Evolutionary conservation across 805 yeast genomes (phyloP).

Genomic region (Maudiozyma pseudohumilis): DNA sequence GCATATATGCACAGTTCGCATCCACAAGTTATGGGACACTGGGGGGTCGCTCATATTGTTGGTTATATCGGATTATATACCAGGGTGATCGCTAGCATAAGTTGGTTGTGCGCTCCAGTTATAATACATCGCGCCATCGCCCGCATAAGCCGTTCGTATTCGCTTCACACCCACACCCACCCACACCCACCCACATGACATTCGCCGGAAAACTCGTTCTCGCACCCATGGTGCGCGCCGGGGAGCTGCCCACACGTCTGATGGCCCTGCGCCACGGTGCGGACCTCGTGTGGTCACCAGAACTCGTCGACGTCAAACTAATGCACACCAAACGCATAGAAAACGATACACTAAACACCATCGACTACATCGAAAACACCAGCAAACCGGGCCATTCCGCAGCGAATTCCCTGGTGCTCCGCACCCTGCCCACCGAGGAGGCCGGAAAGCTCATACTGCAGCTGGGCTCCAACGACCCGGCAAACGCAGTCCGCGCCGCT

Average conservation of each 20-base stretch:
- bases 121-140: too few species aligned
- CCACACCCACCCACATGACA: not conserved
- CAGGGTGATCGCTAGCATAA: too few species aligned
- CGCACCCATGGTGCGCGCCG: slow-evolving; percentile 96
- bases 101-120: too few species aligned
- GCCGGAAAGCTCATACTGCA: slow-evolving; percentile 70
- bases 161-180: too few species aligned
- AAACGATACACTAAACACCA: slow-evolving; percentile 47
- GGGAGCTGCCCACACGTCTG: slow-evolving; percentile 85
- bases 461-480: slow-evolving; percentile 79
- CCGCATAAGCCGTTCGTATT: too few species aligned
- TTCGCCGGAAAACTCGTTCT: slow-evolving; percentile 61
- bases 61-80: too few species aligned
- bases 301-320: slow-evolving; percentile 79
- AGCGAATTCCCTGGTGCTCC: slow-evolving; percentile 42
- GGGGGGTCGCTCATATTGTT: too few species aligned
- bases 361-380: slow-evolving; percentile 47
- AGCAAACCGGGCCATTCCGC: not conserved
- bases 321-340: slow-evolving; percentile 55
- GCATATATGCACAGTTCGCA: too few species aligned
- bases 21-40: too few species aligned
- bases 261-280: slow-evolving; percentile 78
- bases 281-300: slow-evolving; percentile 94
- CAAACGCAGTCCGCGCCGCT: slow-evolving; percentile 84
- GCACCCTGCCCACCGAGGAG: slow-evolving; percentile 61